Percentiles rank a stretch among this genome's conserved stretches.
Conservation (phyloP, 768 basidiomycete species). For the Infundibulicybe gibba region DNA sequence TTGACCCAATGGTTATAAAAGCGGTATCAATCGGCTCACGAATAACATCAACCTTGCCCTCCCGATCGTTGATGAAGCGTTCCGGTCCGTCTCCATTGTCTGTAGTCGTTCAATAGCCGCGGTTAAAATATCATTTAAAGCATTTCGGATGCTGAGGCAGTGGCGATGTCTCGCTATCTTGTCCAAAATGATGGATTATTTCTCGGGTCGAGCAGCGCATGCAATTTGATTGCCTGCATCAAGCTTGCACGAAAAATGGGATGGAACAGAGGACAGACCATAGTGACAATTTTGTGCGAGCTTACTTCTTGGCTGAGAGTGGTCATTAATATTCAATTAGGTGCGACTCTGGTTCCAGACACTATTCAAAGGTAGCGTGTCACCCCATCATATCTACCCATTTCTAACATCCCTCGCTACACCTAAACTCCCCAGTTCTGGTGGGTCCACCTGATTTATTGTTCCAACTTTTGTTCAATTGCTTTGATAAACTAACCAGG, state of each 20-base stretch:
- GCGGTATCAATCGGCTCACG: slow-evolving; percentile 92
- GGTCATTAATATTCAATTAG: slow-evolving; percentile 26
- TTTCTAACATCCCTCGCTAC: no score
- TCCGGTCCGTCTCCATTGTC: slow-evolving; percentile 56
- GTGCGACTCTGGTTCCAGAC: slow-evolving; percentile 88
- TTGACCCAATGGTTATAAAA: slow-evolving; percentile 22
- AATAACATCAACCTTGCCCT: slow-evolving; percentile 86
- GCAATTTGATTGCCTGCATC: slow-evolving; percentile 91
- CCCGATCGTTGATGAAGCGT: slow-evolving; percentile 84
- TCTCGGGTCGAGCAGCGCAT: slow-evolving; percentile 93
- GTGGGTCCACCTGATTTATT: slow-evolving; percentile 18
- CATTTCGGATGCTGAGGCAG: slow-evolving; percentile 90
- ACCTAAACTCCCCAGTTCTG: slow-evolving; percentile 35
- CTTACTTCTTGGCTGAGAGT: background rate
- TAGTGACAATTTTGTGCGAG: slow-evolving; percentile 85
- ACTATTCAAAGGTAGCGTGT: slow-evolving; percentile 75
- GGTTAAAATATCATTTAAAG: slow-evolving; percentile 32
- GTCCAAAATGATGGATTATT: slow-evolving; percentile 90
- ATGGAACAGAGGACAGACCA: slow-evolving; percentile 62
- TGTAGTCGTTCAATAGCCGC: no score
- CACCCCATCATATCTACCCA: background rate
- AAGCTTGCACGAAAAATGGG: slow-evolving; percentile 70
- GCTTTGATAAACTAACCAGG: slow-evolving; percentile 20
- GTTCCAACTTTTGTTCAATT: background rate
- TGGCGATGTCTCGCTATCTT: slow-evolving; percentile 93